Evolutionary conservation across 2,329 filamentous ascomycete genomes (phyloP).

Genomic region (Amauroascus verrucosus): DNA sequence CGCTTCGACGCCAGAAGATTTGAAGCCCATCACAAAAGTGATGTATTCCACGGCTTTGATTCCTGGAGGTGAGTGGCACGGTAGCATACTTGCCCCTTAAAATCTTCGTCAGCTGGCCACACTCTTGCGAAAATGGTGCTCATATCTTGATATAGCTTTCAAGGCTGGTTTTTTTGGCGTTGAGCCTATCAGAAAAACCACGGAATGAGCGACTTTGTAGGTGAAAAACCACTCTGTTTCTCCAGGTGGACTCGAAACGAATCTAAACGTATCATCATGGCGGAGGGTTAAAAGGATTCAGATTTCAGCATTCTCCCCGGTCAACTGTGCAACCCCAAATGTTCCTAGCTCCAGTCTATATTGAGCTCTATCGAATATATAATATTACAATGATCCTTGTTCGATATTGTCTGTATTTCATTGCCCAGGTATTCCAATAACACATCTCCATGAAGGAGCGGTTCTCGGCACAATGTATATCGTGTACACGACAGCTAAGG

Average conservation of each 20-base stretch:
- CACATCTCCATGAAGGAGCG: conserved; percentile 34
- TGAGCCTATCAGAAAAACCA: conserved; percentile 21
- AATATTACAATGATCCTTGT: conserved; percentile 2
- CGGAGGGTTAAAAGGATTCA: background rate
- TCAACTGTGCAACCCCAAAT: background rate
- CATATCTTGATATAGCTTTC: conserved; percentile 27
- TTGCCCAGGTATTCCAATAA: conserved; percentile 38
- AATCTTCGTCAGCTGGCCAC: background rate
- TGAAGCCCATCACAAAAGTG: conserved; percentile 46
- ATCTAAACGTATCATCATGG: background rate
- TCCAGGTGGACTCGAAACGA: background rate
- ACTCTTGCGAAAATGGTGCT: background rate
- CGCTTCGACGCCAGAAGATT: conserved; percentile 31
- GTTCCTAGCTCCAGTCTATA: background rate
- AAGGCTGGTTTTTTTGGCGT: conserved; percentile 28
- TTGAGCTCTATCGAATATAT: background rate
- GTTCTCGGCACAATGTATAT: conserved; percentile 44
- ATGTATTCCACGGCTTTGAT: conserved; percentile 50
- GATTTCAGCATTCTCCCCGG: background rate
- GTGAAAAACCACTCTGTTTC: background rate
- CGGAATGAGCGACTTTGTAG: background rate
- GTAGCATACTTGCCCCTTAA: background rate
- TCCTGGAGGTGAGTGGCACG: conserved; percentile 42
- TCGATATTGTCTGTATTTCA: conserved; percentile 17
- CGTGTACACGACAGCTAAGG: conserved; percentile 39